A percentile compares a stretch with the other conserved stretches of the same genome.
These are phyloP conservation scores for Diddensiella santjacobensis DNA, from an alignment of 805 yeast species.

Conservation along the genomic window DNA sequence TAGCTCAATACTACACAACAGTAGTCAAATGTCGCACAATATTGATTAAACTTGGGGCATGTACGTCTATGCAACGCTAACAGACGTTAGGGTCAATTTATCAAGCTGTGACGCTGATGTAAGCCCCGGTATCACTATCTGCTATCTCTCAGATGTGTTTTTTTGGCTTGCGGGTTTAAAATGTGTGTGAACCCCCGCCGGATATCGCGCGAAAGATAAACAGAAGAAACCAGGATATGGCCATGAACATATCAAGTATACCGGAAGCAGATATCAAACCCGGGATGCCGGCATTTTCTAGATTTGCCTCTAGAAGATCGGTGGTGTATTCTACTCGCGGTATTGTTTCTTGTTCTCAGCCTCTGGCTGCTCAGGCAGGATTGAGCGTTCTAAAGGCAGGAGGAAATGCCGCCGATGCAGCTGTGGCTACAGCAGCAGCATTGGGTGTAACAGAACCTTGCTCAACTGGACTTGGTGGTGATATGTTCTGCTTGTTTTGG, in stretches of 20 bases:
- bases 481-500: conserved; percentile 55
- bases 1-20: too few relatives aligned
- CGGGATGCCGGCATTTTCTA: conserved; percentile 3
- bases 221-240: too few relatives aligned
- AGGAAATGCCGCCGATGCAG: conserved; percentile 54
- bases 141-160: too few relatives aligned
- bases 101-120: too few relatives aligned
- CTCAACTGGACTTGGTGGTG: conserved; percentile 39
- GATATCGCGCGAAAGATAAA: too few relatives aligned
- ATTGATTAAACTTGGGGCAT: too few relatives aligned
- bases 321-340: conserved; percentile 69
- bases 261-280: not conserved
- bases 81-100: too few relatives aligned
- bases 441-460: conserved; percentile 36
- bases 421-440: conserved; percentile 38
- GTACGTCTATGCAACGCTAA: too few relatives aligned
- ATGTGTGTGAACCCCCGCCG: too few relatives aligned
- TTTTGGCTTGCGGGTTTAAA: too few relatives aligned
- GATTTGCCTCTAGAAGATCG: conserved; percentile 54
- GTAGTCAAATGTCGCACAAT: too few relatives aligned
- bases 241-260: not conserved
- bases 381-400: conserved; percentile 58
- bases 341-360: conserved; percentile 70
- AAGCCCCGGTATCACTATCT: too few relatives aligned
- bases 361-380: conserved; percentile 72